Evolutionary conservation across 352 stramenopile genomes (phyloP).

Genomic region (Globisporangium perplexum): DNA sequence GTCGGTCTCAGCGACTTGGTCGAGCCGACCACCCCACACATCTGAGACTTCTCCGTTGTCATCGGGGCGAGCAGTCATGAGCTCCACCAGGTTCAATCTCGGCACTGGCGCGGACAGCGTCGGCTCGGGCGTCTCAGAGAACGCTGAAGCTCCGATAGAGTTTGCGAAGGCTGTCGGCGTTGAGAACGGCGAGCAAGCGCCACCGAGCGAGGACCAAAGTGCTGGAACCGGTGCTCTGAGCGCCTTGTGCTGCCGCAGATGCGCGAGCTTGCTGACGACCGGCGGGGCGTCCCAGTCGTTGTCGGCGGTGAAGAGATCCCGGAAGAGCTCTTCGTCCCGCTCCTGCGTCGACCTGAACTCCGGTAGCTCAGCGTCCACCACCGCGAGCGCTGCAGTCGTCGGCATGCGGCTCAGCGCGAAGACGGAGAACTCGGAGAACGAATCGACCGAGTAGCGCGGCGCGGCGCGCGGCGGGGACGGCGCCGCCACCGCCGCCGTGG

Average conservation of each 20-base stretch:
- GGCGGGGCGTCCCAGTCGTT: constrained; percentile 15
- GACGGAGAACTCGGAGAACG: constrained; percentile 48
- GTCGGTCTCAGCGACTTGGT: constrained; percentile 16
- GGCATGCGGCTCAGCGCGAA: constrained; percentile 29
- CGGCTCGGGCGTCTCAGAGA: background rate
- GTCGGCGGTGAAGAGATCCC: constrained; percentile 48
- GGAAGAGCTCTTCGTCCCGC: constrained; percentile 63
- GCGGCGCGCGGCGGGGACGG: constrained; percentile 1
- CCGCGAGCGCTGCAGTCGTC: background rate
- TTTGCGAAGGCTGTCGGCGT: background rate
- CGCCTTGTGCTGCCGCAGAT: constrained; percentile 1
- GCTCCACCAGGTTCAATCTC: constrained; percentile 36
- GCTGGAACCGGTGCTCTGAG: background rate
- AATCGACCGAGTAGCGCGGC: constrained; percentile 41
- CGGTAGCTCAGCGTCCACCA: constrained; percentile 3
- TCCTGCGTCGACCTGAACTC: constrained; percentile 16
- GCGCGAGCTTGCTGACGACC: background rate
- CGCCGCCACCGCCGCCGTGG: background rate
- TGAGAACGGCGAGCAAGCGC: background rate
- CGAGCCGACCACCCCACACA: constrained; percentile 2
- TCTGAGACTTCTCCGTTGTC: background rate
- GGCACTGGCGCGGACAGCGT: constrained; percentile 25
- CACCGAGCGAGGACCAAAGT: background rate
- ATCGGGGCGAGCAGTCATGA: constrained; percentile 32
- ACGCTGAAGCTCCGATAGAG: background rate